Percentiles rank a stretch among this genome's conserved stretches.
These are phyloP conservation scores for Cytospora piceae DNA, from an alignment of 2,329 filamentous ascomycete genomes.

Conservation along the genomic window DNA sequence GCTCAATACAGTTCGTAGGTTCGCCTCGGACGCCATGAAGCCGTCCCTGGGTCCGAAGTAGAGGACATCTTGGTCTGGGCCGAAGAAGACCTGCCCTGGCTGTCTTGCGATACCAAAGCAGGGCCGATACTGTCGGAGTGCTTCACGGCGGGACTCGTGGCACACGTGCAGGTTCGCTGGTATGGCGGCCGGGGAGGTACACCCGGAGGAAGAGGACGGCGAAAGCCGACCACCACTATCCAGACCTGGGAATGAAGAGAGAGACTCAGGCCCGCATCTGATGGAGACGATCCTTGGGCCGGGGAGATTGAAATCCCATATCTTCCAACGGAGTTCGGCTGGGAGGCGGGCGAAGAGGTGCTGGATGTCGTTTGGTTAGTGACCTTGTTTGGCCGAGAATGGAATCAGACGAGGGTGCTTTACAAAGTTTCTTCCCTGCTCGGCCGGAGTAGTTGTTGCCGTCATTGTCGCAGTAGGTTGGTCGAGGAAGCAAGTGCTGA, in stretches of 20 bases:
- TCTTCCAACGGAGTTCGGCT: conserved; percentile 50
- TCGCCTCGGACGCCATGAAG: conserved; percentile 49
- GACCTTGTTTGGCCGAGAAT: not conserved
- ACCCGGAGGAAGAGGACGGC: conserved; percentile 38
- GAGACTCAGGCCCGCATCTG: conserved; percentile 43
- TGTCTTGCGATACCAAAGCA: conserved; percentile 48
- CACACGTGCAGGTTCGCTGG: conserved; percentile 52
- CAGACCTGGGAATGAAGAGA: conserved; percentile 3
- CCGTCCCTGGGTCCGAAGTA: conserved; percentile 52
- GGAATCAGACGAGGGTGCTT: conserved; percentile 7
- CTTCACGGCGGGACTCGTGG: conserved; percentile 50
- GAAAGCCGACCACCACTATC: not conserved
- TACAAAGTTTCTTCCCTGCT: conserved; percentile 22
- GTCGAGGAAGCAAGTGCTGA: conserved; percentile 7
- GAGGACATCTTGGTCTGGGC: conserved; percentile 47
- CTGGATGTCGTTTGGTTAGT: conserved; percentile 36
- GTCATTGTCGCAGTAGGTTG: conserved; percentile 8
- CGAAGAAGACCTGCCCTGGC: conserved; percentile 48
- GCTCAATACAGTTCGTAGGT: conserved; percentile 50
- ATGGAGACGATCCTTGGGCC: conserved; percentile 49
- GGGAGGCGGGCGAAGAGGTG: conserved; percentile 49
- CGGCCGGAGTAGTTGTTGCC: conserved; percentile 5
- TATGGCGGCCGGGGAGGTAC: conserved; percentile 46
- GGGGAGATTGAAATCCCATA: conserved; percentile 52
- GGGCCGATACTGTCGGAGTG: conserved; percentile 45